A percentile compares a stretch with the other conserved stretches of the same genome.
Evolutionary conservation across 345 rosid genomes (phyloP).

Genomic region (Cardamine occulta): DNA sequence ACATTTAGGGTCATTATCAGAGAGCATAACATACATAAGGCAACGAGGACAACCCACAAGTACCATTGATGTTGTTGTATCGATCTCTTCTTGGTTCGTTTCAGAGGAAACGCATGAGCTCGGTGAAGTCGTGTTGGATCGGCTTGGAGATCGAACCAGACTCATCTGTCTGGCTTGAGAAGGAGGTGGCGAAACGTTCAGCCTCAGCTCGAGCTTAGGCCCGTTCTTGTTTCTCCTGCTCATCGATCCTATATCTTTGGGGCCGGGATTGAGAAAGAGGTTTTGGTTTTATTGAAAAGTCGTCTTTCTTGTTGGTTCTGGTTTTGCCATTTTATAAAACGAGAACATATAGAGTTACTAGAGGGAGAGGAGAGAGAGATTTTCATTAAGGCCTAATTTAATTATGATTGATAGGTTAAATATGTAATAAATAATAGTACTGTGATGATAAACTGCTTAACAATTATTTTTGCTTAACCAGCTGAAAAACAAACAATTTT

Average conservation of each 20-base stretch:
- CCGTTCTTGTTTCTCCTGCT: constrained; percentile 55
- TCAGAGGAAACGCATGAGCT: constrained; percentile 93
- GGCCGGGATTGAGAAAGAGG: constrained; percentile 17
- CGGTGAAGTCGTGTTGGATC: constrained; percentile 74
- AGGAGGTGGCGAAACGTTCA: constrained; percentile 81
- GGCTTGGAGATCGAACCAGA: constrained; percentile 58
- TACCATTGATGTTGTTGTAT: constrained; percentile 72
- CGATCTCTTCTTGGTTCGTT: constrained; percentile 56
- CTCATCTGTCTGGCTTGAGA: constrained; percentile 44
- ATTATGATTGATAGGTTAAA: constrained; percentile 51
- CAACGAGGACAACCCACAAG: constrained; percentile 93
- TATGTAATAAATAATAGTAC: not conserved
- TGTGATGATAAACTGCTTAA: constrained; percentile 1
- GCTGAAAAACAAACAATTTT: not conserved
- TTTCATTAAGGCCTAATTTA: constrained; percentile 65
- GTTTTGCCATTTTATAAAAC: constrained; percentile 54
- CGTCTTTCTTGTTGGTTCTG: constrained; percentile 38
- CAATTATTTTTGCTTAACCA: constrained; percentile 20
- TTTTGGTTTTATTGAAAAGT: constrained; percentile 20
- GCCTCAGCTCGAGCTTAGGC: constrained; percentile 83
- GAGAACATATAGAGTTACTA: constrained; percentile 23
- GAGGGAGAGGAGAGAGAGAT: constrained; percentile 12
- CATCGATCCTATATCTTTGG: constrained; percentile 48
- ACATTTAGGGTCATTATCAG: constrained; percentile 75
- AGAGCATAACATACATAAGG: constrained; percentile 86